Evolutionary conservation across 2,329 filamentous ascomycete species (phyloP).

Genomic region (Aureobasidium vineae): DNA sequence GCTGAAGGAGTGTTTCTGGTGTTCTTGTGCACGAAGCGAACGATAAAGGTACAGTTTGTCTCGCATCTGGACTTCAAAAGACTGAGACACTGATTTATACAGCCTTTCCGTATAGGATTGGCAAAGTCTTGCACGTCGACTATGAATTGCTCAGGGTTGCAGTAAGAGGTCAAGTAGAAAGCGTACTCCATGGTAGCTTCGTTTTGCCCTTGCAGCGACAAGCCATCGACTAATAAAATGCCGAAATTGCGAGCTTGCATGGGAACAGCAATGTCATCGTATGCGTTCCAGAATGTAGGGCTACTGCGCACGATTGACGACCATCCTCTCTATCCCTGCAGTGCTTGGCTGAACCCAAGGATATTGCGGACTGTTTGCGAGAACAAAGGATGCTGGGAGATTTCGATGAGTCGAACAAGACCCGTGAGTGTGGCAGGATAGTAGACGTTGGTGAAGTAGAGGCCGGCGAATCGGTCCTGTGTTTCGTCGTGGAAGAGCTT

Average conservation of each 20-base stretch:
- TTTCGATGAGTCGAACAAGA: neutral
- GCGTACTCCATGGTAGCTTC: neutral
- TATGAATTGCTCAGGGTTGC: neutral
- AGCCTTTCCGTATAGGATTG: rapidly evolving
- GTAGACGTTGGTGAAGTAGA: neutral
- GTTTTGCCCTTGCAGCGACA: neutral
- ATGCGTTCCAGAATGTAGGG: neutral
- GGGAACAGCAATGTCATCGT: neutral
- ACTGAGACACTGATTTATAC: neutral
- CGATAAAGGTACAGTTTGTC: neutral
- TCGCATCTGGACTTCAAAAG: neutral
- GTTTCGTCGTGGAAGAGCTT: neutral
- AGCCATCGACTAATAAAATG: neutral
- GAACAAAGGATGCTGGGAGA: neutral
- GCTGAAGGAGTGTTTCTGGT: neutral
- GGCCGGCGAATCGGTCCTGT: neutral
- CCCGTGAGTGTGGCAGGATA: neutral
- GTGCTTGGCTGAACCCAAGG: neutral
- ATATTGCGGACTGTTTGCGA: neutral
- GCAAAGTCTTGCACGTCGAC: neutral
- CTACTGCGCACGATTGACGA: too few species aligned
- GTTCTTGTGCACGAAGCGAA: neutral
- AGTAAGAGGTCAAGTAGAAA: too few species aligned
- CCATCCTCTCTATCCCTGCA: neutral
- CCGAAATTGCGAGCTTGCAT: neutral